Conservation (phyloP, 306 rosid species). For the Morella rubra region DNA sequence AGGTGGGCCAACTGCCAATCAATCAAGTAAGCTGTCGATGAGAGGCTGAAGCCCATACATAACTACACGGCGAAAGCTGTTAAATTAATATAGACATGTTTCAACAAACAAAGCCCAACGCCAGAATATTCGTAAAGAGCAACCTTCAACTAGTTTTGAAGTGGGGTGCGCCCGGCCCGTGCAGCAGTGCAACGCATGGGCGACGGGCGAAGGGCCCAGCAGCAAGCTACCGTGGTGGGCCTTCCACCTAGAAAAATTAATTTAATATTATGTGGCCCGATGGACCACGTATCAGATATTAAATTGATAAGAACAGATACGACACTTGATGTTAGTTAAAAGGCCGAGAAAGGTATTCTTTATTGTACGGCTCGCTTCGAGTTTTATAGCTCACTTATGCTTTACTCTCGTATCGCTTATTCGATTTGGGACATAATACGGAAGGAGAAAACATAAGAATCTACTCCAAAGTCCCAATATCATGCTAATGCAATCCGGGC, state of each 20-base stretch:
- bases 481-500: not conserved
- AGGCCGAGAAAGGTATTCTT: slow-evolving; percentile 2
- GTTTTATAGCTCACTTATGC: not conserved
- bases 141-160: not conserved
- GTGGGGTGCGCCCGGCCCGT: not conserved
- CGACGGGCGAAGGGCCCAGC: not conserved
- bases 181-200: not conserved
- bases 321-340: slow-evolving; percentile 6
- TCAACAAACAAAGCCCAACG: no score
- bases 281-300: not conserved
- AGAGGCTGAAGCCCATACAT: no score
- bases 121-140: no score
- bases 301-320: not conserved
- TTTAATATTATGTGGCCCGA: not conserved
- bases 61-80: no score
- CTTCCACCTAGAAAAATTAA: not conserved
- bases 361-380: fast-evolving
- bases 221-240: not conserved
- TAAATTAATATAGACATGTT: no score
- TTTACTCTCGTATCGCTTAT: not conserved
- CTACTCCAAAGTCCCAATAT: no score
- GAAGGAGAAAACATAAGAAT: no score
- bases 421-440: not conserved
- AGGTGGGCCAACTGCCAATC: no score
- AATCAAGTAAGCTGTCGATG: no score